Evolutionary conservation across 1,139 yeast genomes (phyloP).

Genomic region (Kodamaea derodonti): DNA sequence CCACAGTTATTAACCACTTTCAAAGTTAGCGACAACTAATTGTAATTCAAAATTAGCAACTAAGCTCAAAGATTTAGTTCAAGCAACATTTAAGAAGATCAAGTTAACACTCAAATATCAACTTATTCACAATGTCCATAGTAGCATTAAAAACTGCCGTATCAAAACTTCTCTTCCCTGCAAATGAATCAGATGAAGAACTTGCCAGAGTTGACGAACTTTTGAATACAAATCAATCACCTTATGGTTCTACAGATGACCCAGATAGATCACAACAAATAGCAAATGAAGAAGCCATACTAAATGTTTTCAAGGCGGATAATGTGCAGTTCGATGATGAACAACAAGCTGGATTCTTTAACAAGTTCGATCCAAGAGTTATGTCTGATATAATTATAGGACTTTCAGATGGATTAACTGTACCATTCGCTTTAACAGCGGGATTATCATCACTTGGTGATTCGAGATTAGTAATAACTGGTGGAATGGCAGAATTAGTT

Average conservation of each 20-base stretch:
- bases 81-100: too few species aligned
- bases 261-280: conserved; percentile 34
- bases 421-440: conserved; percentile 81
- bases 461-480: conserved; percentile 71
- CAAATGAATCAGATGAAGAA: conserved; percentile 27
- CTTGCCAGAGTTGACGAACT: conserved; percentile 32
- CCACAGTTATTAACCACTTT: too few species aligned
- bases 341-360: conserved; percentile 31
- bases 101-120: too few species aligned
- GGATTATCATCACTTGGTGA: conserved; percentile 77
- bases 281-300: conserved; percentile 38
- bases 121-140: conserved; percentile 39
- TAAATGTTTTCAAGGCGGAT: conserved; percentile 22
- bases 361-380: conserved; percentile 61
- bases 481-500: conserved; percentile 82
- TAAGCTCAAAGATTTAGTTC: too few species aligned
- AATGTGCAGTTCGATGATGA: conserved; percentile 20
- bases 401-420: conserved; percentile 75
- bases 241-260: conserved; percentile 36
- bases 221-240: conserved; percentile 30
- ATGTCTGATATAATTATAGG: conserved; percentile 82
- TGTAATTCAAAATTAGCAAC: too few species aligned
- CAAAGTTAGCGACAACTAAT: too few species aligned
- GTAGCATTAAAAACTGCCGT: conserved; percentile 40
- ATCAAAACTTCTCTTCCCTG: conserved; percentile 17